Conservation (phyloP, 768 basidiomycete genomes). For the Butyriboletus loyo region DNA sequence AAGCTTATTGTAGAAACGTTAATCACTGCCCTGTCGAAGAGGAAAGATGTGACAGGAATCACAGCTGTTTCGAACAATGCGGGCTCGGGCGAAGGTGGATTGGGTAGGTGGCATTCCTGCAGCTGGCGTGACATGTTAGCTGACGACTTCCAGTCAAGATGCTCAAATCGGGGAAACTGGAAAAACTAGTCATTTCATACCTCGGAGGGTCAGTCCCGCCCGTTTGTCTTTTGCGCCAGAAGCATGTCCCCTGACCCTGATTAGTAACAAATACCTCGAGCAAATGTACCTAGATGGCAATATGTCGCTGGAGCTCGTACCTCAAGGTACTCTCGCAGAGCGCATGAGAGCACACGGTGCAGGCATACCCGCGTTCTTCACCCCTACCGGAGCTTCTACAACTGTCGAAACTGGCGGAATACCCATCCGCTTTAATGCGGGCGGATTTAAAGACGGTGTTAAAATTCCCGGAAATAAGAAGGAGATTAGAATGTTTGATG, state of each 20-base stretch:
- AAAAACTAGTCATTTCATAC: constrained; percentile 82
- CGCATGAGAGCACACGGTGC: constrained; percentile 81
- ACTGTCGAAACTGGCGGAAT: constrained; percentile 73
- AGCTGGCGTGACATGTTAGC: background rate
- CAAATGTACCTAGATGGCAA: constrained; percentile 71
- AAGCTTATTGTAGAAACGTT: constrained; percentile 57
- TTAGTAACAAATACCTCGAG: constrained; percentile 82
- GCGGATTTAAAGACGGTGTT: constrained; percentile 63
- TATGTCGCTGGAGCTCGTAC: constrained; percentile 82
- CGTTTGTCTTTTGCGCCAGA: background rate
- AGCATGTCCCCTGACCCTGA: background rate
- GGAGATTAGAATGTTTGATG: constrained; percentile 70
- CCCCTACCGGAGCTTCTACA: constrained; percentile 80
- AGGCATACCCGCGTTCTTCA: constrained; percentile 86
- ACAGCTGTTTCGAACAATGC: constrained; percentile 87
- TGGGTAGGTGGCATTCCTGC: constrained; percentile 43
- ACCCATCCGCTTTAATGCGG: constrained; percentile 73
- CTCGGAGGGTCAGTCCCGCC: constrained; percentile 62
- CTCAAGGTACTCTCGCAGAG: constrained; percentile 89
- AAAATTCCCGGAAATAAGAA: constrained; percentile 69
- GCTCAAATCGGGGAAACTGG: constrained; percentile 67
- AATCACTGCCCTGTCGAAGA: constrained; percentile 67
- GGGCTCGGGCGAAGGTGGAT: constrained; percentile 63
- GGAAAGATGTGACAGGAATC: constrained; percentile 64
- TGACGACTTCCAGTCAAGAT: constrained; percentile 52